Percentiles rank a stretch among this genome's conserved stretches.
Conservation (phyloP, 78 protist species). For the slime mould (Dictyostelium discoideum) region DNA sequence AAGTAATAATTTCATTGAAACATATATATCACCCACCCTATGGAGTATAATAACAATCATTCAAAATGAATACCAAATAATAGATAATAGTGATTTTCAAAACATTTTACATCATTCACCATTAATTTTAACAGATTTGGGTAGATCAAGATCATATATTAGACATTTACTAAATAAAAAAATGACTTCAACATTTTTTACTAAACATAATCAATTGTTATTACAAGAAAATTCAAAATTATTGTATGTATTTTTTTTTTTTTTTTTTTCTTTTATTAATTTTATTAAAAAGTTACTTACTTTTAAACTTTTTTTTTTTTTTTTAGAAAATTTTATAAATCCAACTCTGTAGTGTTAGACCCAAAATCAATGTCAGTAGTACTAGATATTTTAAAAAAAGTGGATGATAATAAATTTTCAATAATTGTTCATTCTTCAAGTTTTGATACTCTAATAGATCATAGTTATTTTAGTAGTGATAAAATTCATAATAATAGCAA, state of each 20-base stretch:
- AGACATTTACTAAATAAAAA: slow-evolving; percentile 20
- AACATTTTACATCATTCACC: background rate
- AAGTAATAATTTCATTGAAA: background rate
- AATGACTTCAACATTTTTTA: slow-evolving; percentile 5
- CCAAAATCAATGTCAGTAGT: background rate
- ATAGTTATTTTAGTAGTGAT: background rate
- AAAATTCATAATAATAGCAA: background rate
- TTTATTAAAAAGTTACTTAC: background rate
- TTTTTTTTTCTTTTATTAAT: background rate
- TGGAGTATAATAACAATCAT: slow-evolving; percentile 24
- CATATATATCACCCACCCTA: background rate
- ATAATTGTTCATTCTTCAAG: background rate
- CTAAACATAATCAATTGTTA: background rate
- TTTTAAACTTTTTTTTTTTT: background rate
- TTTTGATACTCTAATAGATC: slow-evolving; percentile 23
- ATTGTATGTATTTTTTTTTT: background rate
- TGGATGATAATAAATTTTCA: slow-evolving; percentile 40
- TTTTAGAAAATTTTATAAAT: background rate
- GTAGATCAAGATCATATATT: slow-evolving; percentile 57
- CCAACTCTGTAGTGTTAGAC: slow-evolving; percentile 5
- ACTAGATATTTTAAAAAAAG: slow-evolving; percentile 12
- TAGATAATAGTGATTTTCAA: background rate
- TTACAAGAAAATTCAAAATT: background rate
- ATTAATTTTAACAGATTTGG: slow-evolving; percentile 27
- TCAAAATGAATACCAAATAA: background rate